A percentile compares a stretch with the other conserved stretches of the same genome.
Conservation (phyloP, 257 asterid species). For the Apocynum venetum region DNA sequence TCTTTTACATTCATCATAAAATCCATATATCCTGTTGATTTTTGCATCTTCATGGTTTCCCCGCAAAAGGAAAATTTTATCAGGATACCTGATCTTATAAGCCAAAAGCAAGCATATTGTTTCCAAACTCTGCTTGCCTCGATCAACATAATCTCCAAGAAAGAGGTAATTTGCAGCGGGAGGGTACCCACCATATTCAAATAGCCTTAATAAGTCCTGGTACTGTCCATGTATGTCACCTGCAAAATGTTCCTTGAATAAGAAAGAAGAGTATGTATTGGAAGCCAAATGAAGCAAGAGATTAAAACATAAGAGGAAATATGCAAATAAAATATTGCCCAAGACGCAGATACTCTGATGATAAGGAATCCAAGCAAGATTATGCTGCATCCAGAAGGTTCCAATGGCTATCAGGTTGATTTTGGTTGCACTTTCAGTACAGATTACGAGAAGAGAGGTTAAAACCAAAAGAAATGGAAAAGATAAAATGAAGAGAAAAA, state of each 20-base stretch:
- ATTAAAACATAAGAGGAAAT: background rate
- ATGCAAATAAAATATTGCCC: background rate
- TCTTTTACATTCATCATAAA: constrained; percentile 78
- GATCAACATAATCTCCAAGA: constrained; percentile 74
- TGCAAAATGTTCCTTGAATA: constrained; percentile 17
- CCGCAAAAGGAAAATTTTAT: constrained; percentile 57
- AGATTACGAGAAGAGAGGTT: too few relatives aligned
- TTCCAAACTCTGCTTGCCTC: constrained; percentile 85
- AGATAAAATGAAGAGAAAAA: background rate
- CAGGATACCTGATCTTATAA: constrained; percentile 66
- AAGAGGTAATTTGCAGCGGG: constrained; percentile 70
- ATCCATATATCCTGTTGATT: constrained; percentile 76
- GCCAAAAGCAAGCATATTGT: constrained; percentile 77
- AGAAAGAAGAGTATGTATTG: background rate
- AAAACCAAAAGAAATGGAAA: background rate
- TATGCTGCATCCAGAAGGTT: background rate
- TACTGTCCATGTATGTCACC: constrained; percentile 90
- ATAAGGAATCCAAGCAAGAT: background rate
- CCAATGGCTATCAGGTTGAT: background rate
- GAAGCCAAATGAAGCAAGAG: background rate
- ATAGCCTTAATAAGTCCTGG: constrained; percentile 63
- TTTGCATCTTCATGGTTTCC: constrained; percentile 88
- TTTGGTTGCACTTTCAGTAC: background rate
- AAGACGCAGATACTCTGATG: background rate
- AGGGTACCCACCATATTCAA: constrained; percentile 73